These are phyloP conservation scores for Hordeum pubiflorum DNA, from an alignment of 202 grass and related monocot species.

Conservation along the genomic window DNA sequence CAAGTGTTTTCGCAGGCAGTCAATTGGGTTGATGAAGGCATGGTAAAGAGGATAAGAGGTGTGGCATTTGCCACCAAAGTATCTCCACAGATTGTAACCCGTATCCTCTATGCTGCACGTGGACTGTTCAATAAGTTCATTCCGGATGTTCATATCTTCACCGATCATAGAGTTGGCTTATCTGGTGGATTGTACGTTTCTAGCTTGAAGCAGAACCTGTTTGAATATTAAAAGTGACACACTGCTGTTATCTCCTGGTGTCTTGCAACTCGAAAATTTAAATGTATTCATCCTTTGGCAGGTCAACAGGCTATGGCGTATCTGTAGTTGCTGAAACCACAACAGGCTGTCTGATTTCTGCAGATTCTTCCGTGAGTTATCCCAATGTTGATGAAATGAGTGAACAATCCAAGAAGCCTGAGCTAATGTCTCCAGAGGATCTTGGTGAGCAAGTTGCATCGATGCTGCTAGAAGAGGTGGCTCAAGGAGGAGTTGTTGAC, in stretches of 20 bases:
- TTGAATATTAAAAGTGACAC: not conserved
- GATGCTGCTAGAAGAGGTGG: conserved; percentile 67
- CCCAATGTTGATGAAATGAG: conserved; percentile 59
- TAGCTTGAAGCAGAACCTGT: not conserved
- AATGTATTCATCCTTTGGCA: conserved; percentile 36
- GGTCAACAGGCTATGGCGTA: conserved; percentile 85
- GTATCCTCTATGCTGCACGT: conserved; percentile 72
- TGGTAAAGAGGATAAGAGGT: conserved; percentile 97
- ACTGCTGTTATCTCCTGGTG: not conserved
- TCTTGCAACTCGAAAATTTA: not conserved
- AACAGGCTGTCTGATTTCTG: conserved; percentile 76
- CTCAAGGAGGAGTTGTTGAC: conserved; percentile 88
- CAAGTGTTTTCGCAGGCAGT: conserved; percentile 37
- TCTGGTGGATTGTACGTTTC: conserved; percentile 63
- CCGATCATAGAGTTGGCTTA: conserved; percentile 54
- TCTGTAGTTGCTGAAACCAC: conserved; percentile 90
- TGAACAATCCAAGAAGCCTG: conserved; percentile 56
- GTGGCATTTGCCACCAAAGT: conserved; percentile 71
- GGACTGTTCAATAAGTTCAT: conserved; percentile 84
- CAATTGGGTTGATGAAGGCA: conserved; percentile 85
- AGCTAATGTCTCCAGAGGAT: conserved; percentile 74
- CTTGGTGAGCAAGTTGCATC: conserved; percentile 80
- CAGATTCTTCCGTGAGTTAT: conserved; percentile 53
- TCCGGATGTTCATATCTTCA: conserved; percentile 94
- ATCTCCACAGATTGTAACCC: conserved; percentile 59